Base-by-base conservation (phyloP, 371 early-diverging fungal species). In the Zancudomyces culisetae region DNA sequence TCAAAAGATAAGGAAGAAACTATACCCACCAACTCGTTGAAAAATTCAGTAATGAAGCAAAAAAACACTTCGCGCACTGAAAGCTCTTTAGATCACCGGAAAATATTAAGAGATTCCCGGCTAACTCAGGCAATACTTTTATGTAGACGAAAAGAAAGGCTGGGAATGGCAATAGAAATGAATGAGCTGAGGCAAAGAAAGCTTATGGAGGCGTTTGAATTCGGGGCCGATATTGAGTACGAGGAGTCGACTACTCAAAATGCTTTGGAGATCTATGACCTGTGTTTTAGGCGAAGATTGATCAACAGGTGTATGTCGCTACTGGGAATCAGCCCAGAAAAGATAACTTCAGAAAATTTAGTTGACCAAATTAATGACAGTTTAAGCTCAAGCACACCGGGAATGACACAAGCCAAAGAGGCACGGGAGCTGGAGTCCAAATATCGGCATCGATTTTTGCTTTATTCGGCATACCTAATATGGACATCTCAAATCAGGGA, bases 401-500 rank as follows among this genome's bases (percentile, higher is more conserved):
- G 43, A 3, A 30, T 45, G 1, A 57, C 55, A 12, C 58, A 66
- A 41, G 57, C 62, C 13, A 6, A 22, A 27, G 61, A 60, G 20
- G 65, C 61, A 24, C 60, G 61, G 49, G 55, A 59, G 3, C 42
- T 66, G 12, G 67, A 62, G 1, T 47, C 69, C 48, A 53, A 59
- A n/a, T 69, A 61, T 52, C 58, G 70, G 21, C 69, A 69, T 43
- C 60, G 69, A 15, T 69, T 68, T 49, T 39, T 69, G 55, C 60
- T 69, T 0, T 64, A 69, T 56, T 70, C 70, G 1, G 69, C 68
- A 0, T 69, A 69, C 24, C 46, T 67, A 50, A 62, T 69, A 24
- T 69, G 69, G 69, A 69, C 60, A 26, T 60, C 56, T 20, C 57
- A 62, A 54, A 62, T 68, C 22, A 60, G 69, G 18, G 70, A 69